Percentiles rank a stretch among this genome's conserved stretches.
Conservation (phyloP, 352 stramenopile species). For the Globisporangium paddicum region DNA sequence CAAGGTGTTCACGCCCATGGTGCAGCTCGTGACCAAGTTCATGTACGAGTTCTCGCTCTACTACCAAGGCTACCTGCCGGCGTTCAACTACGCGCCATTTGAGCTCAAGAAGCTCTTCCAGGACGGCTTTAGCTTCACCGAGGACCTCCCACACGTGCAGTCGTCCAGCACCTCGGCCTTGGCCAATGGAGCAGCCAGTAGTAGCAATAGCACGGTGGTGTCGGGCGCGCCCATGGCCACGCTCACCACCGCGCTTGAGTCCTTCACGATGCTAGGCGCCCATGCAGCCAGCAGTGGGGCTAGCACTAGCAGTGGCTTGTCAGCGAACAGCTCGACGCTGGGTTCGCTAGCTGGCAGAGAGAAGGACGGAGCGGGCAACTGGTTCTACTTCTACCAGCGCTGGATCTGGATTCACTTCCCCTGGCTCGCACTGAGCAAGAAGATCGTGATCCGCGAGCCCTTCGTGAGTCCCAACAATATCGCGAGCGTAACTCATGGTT, state of each 20-base stretch:
- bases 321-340: not conserved
- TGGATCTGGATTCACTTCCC: constrained; percentile 94
- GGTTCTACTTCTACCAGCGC: constrained; percentile 88
- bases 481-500: not conserved
- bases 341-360: constrained; percentile 26
- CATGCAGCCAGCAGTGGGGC: too few relatives aligned
- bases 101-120: constrained; percentile 58
- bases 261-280: constrained; percentile 18
- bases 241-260: constrained; percentile 17
- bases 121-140: constrained; percentile 73
- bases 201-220: not conserved
- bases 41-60: constrained; percentile 86
- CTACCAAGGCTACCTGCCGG: constrained; percentile 63
- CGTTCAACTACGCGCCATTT: constrained; percentile 76
- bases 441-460: constrained; percentile 55
- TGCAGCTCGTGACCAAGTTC: constrained; percentile 85
- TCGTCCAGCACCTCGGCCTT: constrained; percentile 16
- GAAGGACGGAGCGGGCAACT: constrained; percentile 44
- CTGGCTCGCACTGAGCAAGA: constrained; percentile 83
- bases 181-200: constrained; percentile 2
- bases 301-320: not conserved
- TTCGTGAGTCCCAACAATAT: constrained; percentile 31
- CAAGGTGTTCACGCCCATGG: constrained; percentile 65
- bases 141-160: constrained; percentile 50
- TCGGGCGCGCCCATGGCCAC: constrained; percentile 24